phyloP scores from a whole-genome alignment of 2,329 filamentous ascomycete genomes.

The Diaporthe amygdali region DNA sequence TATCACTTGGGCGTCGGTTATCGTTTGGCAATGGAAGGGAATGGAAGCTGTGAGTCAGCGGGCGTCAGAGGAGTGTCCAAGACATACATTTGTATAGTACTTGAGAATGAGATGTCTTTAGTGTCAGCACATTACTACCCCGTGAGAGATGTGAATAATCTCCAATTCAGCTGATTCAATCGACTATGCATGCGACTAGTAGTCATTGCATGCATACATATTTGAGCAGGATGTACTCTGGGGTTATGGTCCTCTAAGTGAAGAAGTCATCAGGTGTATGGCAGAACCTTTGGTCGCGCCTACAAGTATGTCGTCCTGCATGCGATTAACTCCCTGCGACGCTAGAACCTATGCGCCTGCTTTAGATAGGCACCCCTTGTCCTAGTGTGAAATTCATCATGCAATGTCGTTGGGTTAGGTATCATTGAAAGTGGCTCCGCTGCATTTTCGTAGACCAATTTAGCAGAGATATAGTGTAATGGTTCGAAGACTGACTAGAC shows the following conservation, averaged over 20 bases:
- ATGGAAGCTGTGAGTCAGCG: not conserved
- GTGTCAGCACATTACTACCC: not conserved
- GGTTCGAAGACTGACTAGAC: not conserved
- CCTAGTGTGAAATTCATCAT: too few relatives aligned
- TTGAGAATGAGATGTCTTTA: not conserved
- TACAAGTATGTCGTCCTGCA: not conserved
- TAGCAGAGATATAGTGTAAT: not conserved
- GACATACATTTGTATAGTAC: not conserved
- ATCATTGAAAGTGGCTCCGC: not conserved
- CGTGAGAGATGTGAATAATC: not conserved
- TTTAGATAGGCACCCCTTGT: too few relatives aligned
- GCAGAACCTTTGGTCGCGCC: too few relatives aligned
- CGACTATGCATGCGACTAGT: too few relatives aligned
- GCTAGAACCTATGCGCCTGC: too few relatives aligned
- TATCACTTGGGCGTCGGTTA: not conserved
- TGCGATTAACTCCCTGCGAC: too few relatives aligned
- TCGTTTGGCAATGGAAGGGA: not conserved
- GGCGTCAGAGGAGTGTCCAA: conserved; percentile 21
- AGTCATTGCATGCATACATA: not conserved
- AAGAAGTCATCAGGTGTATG: not conserved
- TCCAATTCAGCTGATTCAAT: not conserved
- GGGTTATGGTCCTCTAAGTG: too few relatives aligned
- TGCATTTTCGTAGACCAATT: not conserved
- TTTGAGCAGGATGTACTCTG: too few relatives aligned
- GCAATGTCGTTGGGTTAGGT: not conserved